These are phyloP conservation scores for Mimosa pudica DNA, from an alignment of 306 rosid genomes.

Conservation along the genomic window DNA sequence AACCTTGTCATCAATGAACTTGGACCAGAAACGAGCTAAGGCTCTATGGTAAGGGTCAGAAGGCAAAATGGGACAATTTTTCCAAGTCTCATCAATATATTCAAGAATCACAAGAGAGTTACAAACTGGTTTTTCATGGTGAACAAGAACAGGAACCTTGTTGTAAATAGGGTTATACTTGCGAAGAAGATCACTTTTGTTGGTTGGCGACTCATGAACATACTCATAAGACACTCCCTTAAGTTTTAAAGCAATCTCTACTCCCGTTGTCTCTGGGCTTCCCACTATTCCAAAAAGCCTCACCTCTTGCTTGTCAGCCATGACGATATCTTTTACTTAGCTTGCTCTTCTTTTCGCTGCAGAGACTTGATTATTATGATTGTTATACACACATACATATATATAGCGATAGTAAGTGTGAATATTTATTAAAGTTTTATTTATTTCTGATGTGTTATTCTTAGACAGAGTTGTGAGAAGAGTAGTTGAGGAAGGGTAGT, in stretches of 20 bases:
- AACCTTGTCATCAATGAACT: conserved; percentile 47
- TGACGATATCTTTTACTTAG: not conserved
- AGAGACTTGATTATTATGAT: not conserved
- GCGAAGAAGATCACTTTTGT: conserved; percentile 43
- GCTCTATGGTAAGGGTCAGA: conserved; percentile 45
- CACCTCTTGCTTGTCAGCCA: conserved; percentile 36
- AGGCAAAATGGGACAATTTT: conserved; percentile 38
- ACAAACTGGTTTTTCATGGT: conserved; percentile 37
- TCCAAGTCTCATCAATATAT: conserved; percentile 48
- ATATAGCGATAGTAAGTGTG: not conserved
- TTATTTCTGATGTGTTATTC: not conserved
- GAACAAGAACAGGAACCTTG: conserved; percentile 47
- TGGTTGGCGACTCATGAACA: conserved; percentile 33
- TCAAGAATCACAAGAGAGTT: conserved; percentile 50
- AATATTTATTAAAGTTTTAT: not conserved
- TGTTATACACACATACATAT: not conserved
- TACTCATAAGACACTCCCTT: conserved; percentile 42
- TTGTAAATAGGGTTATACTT: conserved; percentile 46
- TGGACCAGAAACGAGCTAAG: conserved; percentile 45
- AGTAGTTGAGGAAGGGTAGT: not conserved
- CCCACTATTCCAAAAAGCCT: conserved; percentile 40
- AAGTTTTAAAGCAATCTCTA: conserved; percentile 44
- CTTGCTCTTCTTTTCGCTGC: not conserved
- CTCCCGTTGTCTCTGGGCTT: conserved; percentile 45
- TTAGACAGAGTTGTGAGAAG: not conserved